Percentiles rank a stretch among this genome's conserved stretches.
These are phyloP conservation scores for Plasmopara halstedii DNA, from an alignment of 352 stramenopile genomes.

Conservation along the genomic window DNA sequence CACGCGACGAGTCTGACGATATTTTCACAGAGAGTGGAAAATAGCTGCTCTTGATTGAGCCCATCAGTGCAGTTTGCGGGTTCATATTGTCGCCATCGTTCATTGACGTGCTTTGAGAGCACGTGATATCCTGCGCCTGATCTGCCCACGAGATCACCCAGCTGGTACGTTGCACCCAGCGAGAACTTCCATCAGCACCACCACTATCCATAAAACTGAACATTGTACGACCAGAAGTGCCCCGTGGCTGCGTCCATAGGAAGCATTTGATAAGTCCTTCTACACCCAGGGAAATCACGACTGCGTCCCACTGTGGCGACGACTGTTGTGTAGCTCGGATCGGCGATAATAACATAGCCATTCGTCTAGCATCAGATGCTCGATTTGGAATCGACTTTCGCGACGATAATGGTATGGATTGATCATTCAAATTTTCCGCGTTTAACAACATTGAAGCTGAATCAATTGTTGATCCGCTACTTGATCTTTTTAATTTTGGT, in stretches of 20 bases:
- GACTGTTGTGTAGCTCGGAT: constrained; percentile 7
- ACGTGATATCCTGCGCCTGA: constrained; percentile 77
- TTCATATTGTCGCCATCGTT: constrained; percentile 82
- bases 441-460: neutral
- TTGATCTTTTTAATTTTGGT: constrained; percentile 14
- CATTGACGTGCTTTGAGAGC: constrained; percentile 72
- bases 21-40: constrained; percentile 56
- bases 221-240: constrained; percentile 16
- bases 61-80: constrained; percentile 68
- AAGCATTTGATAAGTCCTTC: constrained; percentile 79
- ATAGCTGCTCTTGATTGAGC: constrained; percentile 73
- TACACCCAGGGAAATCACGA: constrained; percentile 66
- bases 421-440: constrained; percentile 1
- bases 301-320: constrained; percentile 41
- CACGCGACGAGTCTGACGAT: constrained; percentile 46
- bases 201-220: constrained; percentile 15
- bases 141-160: constrained; percentile 83
- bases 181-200: constrained; percentile 27
- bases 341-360: constrained; percentile 6
- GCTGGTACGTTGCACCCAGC: constrained; percentile 71
- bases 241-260: constrained; percentile 64
- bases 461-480: constrained; percentile 15
- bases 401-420: neutral
- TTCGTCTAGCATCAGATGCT: constrained; percentile 8
- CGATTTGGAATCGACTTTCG: constrained; percentile 5